A percentile compares a stretch with the other conserved stretches of the same genome.
phyloP scores from a whole-genome alignment of 179 eudicot genomes.

The Spergularia azorica region DNA sequence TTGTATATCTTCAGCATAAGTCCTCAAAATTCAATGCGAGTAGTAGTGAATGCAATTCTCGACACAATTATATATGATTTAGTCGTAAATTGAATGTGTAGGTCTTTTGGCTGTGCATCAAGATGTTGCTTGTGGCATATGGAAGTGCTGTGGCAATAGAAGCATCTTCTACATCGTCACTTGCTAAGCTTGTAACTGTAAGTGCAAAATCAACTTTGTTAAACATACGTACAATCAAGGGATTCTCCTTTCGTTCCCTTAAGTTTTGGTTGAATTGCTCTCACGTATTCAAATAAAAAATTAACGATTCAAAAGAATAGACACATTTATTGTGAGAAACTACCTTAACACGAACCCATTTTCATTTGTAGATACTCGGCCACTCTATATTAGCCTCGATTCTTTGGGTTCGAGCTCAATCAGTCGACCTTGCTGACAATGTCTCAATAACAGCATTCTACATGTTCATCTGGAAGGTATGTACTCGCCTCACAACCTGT shows the following conservation, averaged over 20 bases:
- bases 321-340: no score
- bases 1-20: neutral
- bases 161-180: constrained; percentile 31
- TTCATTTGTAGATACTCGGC: constrained; percentile 41
- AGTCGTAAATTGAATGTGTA: neutral
- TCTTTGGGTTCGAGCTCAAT: constrained; percentile 35
- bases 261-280: no score
- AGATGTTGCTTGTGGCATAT: constrained; percentile 42
- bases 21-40: no score
- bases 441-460: constrained; percentile 45
- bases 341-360: no score
- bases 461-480: constrained; percentile 53
- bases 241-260: no score
- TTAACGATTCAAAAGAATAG: no score
- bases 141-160: constrained; percentile 37
- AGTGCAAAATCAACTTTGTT: neutral
- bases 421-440: constrained; percentile 40
- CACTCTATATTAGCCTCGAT: constrained; percentile 38
- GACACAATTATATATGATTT: neutral
- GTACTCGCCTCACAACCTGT: constrained; percentile 8
- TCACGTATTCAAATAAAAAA: no score
- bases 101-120: constrained; percentile 52
- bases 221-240: no score
- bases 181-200: constrained; percentile 37
- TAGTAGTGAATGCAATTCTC: no score